phyloP scores from a whole-genome alignment of 2,329 filamentous ascomycete genomes.

The Phaeosphaeria sp. region DNA sequence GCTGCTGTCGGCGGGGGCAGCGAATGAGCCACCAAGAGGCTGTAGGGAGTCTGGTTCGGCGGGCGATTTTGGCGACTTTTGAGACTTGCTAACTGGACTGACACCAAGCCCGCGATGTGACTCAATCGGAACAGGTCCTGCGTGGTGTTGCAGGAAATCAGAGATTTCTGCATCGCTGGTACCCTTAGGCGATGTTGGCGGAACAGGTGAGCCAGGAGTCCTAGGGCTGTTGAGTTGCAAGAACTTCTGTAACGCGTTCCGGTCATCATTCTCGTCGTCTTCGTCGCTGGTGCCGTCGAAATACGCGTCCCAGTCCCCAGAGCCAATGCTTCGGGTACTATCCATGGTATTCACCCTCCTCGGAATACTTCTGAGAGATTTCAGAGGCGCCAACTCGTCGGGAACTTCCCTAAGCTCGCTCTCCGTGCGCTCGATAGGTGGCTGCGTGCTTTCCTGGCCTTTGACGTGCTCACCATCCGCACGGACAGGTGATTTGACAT shows the following conservation, averaged over 20 bases:
- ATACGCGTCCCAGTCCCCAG: conserved; percentile 58
- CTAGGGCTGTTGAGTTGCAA: conserved; percentile 37
- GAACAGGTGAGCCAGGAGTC: conserved; percentile 18
- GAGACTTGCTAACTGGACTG: conserved; percentile 26
- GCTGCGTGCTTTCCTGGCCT: conserved; percentile 47
- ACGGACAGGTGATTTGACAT: conserved; percentile 62
- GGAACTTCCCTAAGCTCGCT: conserved; percentile 59
- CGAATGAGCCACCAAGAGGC: conserved; percentile 24
- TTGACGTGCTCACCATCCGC: conserved; percentile 72
- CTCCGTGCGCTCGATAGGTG: conserved; percentile 50
- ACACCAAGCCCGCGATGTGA: conserved; percentile 50
- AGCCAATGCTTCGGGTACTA: conserved; percentile 46
- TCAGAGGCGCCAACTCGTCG: conserved; percentile 47
- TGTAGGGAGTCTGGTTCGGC: conserved; percentile 41
- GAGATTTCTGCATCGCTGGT: conserved; percentile 51
- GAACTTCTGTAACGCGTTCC: conserved; percentile 45
- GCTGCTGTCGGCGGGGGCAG: conserved; percentile 17
- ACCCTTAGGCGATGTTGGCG: conserved; percentile 31
- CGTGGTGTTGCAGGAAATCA: conserved; percentile 38
- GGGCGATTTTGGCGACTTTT: conserved; percentile 11
- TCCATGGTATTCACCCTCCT: conserved; percentile 34
- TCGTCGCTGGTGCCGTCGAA: conserved; percentile 58
- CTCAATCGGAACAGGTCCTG: conserved; percentile 32
- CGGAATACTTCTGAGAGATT: conserved; percentile 27
- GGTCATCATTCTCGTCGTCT: conserved; percentile 53